Conservation (phyloP, 495 filamentous ascomycete genomes). For the Penicillium ucsense region DNA sequence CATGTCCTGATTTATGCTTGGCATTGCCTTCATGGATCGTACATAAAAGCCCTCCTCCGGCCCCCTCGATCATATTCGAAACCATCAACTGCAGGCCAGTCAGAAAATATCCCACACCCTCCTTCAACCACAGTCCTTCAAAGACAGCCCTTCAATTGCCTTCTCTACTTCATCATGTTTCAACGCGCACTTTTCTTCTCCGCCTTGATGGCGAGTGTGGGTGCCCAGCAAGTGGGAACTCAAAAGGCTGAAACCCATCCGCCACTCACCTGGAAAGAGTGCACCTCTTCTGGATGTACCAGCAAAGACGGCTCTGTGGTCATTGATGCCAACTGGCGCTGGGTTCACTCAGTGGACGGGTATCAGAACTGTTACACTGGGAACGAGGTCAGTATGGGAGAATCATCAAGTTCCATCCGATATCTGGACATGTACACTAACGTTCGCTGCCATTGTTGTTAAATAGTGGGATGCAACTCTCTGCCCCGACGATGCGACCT, state of each 20-base stretch:
- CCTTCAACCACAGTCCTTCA: too few relatives aligned
- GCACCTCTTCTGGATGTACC: slow-evolving; percentile 43
- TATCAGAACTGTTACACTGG: slow-evolving; percentile 59
- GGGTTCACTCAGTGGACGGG: slow-evolving; percentile 42
- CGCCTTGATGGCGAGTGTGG: slow-evolving; percentile 16
- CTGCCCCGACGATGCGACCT: slow-evolving; percentile 44
- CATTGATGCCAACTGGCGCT: slow-evolving; percentile 58
- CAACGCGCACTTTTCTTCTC: slow-evolving; percentile 22
- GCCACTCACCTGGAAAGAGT: slow-evolving; percentile 46
- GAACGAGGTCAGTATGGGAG: slow-evolving; percentile 15
- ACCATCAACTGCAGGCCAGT: slow-evolving; percentile 25
- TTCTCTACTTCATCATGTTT: slow-evolving; percentile 13
- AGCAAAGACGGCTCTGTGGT: slow-evolving; percentile 44
- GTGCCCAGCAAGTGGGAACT: slow-evolving; percentile 38
- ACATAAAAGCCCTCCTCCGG: slow-evolving; percentile 16
- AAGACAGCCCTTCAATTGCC: too few relatives aligned
- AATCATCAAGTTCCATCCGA: neutral
- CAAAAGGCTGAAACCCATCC: slow-evolving; percentile 48
- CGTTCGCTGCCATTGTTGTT: slow-evolving; percentile 6
- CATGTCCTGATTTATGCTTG: too few relatives aligned
- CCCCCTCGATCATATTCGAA: neutral
- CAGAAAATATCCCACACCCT: neutral
- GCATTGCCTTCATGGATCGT: neutral
- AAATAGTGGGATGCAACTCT: slow-evolving; percentile 40
- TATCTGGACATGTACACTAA: neutral